Evolutionary conservation across 805 yeast species (phyloP).

Genomic region (Barnettozyma sp.): DNA sequence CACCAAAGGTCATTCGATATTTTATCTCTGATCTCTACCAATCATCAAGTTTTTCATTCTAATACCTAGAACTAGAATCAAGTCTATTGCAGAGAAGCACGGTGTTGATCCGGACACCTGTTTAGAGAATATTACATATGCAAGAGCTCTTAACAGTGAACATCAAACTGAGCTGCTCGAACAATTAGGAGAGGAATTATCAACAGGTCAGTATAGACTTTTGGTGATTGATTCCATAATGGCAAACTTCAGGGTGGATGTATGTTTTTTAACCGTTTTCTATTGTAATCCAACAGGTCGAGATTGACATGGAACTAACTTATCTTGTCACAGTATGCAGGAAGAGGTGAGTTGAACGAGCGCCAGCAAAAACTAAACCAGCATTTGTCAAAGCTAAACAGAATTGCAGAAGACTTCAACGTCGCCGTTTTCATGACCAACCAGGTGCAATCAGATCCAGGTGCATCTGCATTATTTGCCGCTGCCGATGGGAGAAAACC

Average conservation of each 20-base stretch:
- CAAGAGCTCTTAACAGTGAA: conserved; percentile 70
- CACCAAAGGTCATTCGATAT: not conserved
- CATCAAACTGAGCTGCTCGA: conserved; percentile 71
- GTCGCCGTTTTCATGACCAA: conserved; percentile 69
- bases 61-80: conserved; percentile 30
- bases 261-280: too few relatives aligned
- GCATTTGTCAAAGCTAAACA: conserved; percentile 42
- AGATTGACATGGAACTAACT: too few relatives aligned
- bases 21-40: not conserved
- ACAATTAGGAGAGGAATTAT: conserved; percentile 56
- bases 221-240: conserved; percentile 61
- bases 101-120: conserved; percentile 65
- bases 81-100: conserved; percentile 60
- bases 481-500: conserved; percentile 82
- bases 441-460: conserved; percentile 81
- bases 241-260: conserved; percentile 73
- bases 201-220: conserved; percentile 59
- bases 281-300: too few relatives aligned
- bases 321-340: conserved; percentile 40
- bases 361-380: conserved; percentile 64
- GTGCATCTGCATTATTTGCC: conserved; percentile 72
- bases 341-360: conserved; percentile 72
- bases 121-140: conserved; percentile 66
- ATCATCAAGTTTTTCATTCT: not conserved
- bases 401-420: conserved; percentile 73